These are phyloP conservation scores for Yarrowia hollandica DNA, from an alignment of 805 yeast genomes.

Conservation along the genomic window DNA sequence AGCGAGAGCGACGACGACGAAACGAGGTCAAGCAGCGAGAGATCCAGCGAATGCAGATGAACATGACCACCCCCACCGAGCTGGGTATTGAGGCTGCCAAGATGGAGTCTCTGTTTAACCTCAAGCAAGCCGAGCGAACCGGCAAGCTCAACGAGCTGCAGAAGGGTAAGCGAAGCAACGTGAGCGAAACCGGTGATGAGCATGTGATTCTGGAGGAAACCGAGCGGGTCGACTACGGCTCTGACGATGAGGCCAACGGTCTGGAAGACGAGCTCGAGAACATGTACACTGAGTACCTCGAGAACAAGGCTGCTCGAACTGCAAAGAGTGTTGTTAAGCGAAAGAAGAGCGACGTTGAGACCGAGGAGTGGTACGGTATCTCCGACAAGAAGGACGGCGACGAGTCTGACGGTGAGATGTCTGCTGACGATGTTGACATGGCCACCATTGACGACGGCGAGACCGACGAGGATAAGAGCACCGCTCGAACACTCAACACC, in stretches of 20 bases:
- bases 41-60: constrained; percentile 88
- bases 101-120: constrained; percentile 75
- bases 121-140: constrained; percentile 82
- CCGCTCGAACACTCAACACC: background rate
- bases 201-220: constrained; percentile 33
- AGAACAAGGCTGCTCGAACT: constrained; percentile 44
- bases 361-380: constrained; percentile 51
- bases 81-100: constrained; percentile 91
- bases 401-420: constrained; percentile 33
- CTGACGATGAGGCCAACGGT: constrained; percentile 47
- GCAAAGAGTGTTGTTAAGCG: constrained; percentile 50
- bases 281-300: constrained; percentile 74
- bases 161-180: constrained; percentile 63
- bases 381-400: constrained; percentile 33
- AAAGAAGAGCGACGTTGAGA: constrained; percentile 50
- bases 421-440: constrained; percentile 31
- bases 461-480: background rate
- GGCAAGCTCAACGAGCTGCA: constrained; percentile 74
- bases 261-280: constrained; percentile 79
- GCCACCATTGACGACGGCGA: background rate
- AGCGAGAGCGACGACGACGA: constrained; percentile 77
- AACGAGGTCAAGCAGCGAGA: constrained; percentile 88
- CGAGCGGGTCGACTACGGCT: constrained; percentile 40
- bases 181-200: constrained; percentile 41
- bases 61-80: constrained; percentile 89